These are phyloP conservation scores for Phytophthora agathidicida DNA, from an alignment of 352 stramenopile genomes.

Conservation along the genomic window DNA sequence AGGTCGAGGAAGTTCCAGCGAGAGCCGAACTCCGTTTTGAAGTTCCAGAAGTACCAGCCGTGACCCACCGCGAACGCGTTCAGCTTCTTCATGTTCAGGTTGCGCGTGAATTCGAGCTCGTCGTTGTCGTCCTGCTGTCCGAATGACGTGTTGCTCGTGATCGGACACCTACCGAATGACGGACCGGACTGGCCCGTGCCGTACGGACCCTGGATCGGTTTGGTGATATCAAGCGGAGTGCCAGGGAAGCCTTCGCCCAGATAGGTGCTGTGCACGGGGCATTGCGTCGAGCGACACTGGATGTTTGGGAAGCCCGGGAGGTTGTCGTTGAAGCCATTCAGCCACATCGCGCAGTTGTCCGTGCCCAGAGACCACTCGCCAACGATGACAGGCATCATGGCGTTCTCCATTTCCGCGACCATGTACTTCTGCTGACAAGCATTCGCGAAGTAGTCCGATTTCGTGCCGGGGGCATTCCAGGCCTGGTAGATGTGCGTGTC, in stretches of 20 bases:
- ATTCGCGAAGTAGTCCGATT: constrained; percentile 89
- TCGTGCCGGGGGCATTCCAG: constrained; percentile 72
- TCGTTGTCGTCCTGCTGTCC: constrained; percentile 83
- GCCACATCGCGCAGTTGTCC: constrained; percentile 86
- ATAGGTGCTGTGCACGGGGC: constrained; percentile 86
- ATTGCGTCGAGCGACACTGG: constrained; percentile 89
- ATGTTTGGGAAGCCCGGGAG: constrained; percentile 92
- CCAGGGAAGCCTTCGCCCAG: constrained; percentile 89
- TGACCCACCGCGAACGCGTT: constrained; percentile 91
- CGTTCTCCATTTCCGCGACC: constrained; percentile 91
- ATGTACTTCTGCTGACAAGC: constrained; percentile 90
- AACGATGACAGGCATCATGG: constrained; percentile 94
- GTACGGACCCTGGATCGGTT: constrained; percentile 88
- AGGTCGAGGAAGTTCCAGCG: constrained; percentile 91
- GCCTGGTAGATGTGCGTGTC: constrained; percentile 97
- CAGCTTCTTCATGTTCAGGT: constrained; percentile 93
- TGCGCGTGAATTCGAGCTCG: constrained; percentile 76
- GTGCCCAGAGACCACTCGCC: constrained; percentile 94
- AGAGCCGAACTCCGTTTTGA: constrained; percentile 92
- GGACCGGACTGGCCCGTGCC: constrained; percentile 84
- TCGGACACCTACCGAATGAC: constrained; percentile 88
- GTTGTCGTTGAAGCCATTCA: constrained; percentile 89
- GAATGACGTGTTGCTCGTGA: constrained; percentile 84
- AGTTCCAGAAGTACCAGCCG: constrained; percentile 97
- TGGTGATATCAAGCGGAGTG: constrained; percentile 87